phyloP scores from a whole-genome alignment of 163 green algal genomes.

The Chloroidium sp. region DNA sequence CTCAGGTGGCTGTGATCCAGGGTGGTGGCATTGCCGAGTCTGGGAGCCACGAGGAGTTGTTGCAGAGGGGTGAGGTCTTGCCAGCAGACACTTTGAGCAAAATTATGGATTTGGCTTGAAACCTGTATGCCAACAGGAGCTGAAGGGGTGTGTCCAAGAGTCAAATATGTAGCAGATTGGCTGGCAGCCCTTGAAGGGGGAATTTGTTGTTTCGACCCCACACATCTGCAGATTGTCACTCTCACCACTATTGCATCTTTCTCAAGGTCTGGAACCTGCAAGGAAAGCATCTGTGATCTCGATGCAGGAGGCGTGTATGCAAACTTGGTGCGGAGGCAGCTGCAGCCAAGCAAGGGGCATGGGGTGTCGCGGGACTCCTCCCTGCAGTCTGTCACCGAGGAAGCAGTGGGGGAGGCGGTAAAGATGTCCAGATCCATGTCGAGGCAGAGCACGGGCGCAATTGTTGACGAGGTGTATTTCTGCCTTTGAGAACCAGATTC shows the following conservation, averaged over 20 bases:
- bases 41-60: constrained; percentile 39
- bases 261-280: no score
- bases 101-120: no score
- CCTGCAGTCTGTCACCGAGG: neutral
- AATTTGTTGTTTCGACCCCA: no score
- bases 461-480: neutral
- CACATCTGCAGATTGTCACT: neutral
- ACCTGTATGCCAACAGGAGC: no score
- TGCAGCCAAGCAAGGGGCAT: neutral
- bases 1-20: constrained; percentile 26
- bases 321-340: constrained; percentile 19
- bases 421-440: neutral
- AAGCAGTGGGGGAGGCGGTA: no score
- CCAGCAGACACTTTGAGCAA: neutral
- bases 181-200: no score
- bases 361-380: neutral
- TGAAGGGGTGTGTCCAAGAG: no score
- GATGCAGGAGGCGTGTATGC: constrained; percentile 17
- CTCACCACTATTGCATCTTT: no score
- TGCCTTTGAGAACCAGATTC: no score
- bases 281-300: neutral
- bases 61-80: constrained; percentile 17
- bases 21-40: constrained; percentile 31
- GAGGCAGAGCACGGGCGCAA: neutral
- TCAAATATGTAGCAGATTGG: neutral